These are phyloP conservation scores for Metschnikowia lochheadii DNA, from an alignment of 805 yeast species.

Conservation along the genomic window DNA sequence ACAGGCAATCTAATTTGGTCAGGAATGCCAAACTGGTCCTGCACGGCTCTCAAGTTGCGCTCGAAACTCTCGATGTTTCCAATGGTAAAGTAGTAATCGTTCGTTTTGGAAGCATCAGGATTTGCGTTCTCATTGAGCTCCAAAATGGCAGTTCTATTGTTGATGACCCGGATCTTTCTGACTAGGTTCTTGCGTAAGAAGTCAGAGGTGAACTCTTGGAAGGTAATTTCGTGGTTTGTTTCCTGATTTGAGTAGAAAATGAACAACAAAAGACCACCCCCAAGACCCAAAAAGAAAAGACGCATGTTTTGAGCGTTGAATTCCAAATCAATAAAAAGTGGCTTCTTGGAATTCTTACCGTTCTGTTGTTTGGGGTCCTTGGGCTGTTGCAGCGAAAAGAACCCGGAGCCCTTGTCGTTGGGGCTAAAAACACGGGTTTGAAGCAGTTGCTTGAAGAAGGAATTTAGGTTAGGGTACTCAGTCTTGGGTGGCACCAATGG, in stretches of 20 bases:
- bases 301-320: conserved; percentile 22
- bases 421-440: not conserved
- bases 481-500: conserved; percentile 1
- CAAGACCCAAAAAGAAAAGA: conserved; percentile 30
- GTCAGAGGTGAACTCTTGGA: conserved; percentile 83
- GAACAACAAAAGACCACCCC: conserved; percentile 26
- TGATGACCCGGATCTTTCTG: conserved; percentile 66
- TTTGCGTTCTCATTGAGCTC: conserved; percentile 47
- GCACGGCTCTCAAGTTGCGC: conserved; percentile 69
- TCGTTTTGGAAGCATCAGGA: conserved; percentile 22
- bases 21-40: conserved; percentile 61
- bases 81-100: conserved; percentile 56
- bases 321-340: conserved; percentile 20
- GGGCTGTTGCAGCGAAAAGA: conserved; percentile 1
- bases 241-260: conserved; percentile 21
- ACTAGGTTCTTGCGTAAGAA: conserved; percentile 78
- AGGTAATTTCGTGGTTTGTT: conserved; percentile 57
- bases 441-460: conserved; percentile 1
- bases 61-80: conserved; percentile 91
- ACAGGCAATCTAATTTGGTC: conserved; percentile 74
- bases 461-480: not conserved
- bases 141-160: conserved; percentile 71
- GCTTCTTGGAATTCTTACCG: conserved; percentile 4
- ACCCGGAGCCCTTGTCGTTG: not conserved
- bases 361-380: conserved; percentile 8